These are phyloP conservation scores for Geotrichum citri-aurantii DNA, from an alignment of 1,139 yeast genomes.

Conservation along the genomic window DNA sequence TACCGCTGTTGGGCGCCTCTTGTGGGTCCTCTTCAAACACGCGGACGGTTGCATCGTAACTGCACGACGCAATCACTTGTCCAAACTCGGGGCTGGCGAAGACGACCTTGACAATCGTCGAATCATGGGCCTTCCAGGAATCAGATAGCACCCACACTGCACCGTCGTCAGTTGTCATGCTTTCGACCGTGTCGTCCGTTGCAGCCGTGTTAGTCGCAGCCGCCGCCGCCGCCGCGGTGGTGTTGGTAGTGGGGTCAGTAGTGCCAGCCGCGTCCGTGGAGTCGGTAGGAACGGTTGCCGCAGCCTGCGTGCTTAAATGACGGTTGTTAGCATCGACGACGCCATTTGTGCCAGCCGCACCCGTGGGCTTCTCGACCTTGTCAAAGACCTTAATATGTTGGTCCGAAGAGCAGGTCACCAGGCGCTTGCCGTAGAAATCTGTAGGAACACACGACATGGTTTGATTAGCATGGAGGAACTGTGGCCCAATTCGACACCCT, in stretches of 20 bases:
- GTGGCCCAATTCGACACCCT: not conserved
- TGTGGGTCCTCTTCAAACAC: slow-evolving; percentile 88
- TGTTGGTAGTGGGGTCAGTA: not conserved
- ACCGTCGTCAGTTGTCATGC: slow-evolving; percentile 20
- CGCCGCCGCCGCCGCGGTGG: not conserved
- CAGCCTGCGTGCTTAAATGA: not conserved
- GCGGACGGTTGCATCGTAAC: slow-evolving; percentile 82
- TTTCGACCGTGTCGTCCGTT: not conserved
- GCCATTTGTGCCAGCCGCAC: slow-evolving; percentile 28
- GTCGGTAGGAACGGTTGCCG: slow-evolving; percentile 18
- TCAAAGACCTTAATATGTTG: slow-evolving; percentile 87
- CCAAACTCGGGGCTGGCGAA: slow-evolving; percentile 98
- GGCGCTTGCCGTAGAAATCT: slow-evolving; percentile 71
- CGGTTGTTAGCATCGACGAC: not conserved
- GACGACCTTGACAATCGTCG: slow-evolving; percentile 69
- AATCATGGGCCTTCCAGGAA: slow-evolving; percentile 93
- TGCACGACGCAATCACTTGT: slow-evolving; percentile 77
- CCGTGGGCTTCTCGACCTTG: slow-evolving; percentile 38
- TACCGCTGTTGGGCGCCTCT: slow-evolving; percentile 66
- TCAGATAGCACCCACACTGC: slow-evolving; percentile 74
- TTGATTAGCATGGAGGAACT: not conserved
- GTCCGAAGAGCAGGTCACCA: slow-evolving; percentile 91
- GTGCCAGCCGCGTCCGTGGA: not conserved
- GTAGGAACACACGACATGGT: not conserved
- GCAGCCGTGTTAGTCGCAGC: not conserved